Evolutionary conservation across 2,329 filamentous ascomycete species (phyloP).

Genomic region (Penicillium sp.): DNA sequence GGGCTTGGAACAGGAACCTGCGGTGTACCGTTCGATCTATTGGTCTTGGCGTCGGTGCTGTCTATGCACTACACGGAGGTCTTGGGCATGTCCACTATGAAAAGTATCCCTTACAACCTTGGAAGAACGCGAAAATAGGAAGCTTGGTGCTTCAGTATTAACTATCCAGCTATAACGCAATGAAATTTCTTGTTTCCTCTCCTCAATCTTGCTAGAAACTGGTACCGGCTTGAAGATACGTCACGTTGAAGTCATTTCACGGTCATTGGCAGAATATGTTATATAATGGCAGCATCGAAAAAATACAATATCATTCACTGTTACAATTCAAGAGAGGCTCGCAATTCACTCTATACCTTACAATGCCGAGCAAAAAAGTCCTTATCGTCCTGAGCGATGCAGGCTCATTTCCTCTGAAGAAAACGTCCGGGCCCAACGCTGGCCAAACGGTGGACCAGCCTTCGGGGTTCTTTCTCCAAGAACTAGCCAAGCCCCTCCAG

Average conservation of each 20-base stretch:
- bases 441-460: constrained; percentile 30
- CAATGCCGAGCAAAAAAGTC: constrained; percentile 30
- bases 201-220: not conserved
- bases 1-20: not conserved
- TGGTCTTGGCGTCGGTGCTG: not conserved
- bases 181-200: too few relatives aligned
- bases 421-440: constrained; percentile 22
- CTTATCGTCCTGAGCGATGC: constrained; percentile 49
- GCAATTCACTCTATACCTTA: not conserved
- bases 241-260: not conserved
- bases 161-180: too few relatives aligned
- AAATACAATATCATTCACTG: too few relatives aligned
- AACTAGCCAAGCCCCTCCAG: constrained; percentile 40
- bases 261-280: not conserved
- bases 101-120: too few relatives aligned
- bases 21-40: not conserved
- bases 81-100: too few relatives aligned
- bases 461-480: constrained; percentile 42
- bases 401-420: constrained; percentile 38
- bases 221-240: not conserved
- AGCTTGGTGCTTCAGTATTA: too few relatives aligned
- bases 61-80: not conserved
- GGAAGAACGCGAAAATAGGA: too few relatives aligned
- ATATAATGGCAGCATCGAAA: not conserved
- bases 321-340: too few relatives aligned